A percentile compares a stretch with the other conserved stretches of the same genome.
These are phyloP conservation scores for Solanum megistacrolobum DNA, from an alignment of 257 asterid species.

Conservation along the genomic window DNA sequence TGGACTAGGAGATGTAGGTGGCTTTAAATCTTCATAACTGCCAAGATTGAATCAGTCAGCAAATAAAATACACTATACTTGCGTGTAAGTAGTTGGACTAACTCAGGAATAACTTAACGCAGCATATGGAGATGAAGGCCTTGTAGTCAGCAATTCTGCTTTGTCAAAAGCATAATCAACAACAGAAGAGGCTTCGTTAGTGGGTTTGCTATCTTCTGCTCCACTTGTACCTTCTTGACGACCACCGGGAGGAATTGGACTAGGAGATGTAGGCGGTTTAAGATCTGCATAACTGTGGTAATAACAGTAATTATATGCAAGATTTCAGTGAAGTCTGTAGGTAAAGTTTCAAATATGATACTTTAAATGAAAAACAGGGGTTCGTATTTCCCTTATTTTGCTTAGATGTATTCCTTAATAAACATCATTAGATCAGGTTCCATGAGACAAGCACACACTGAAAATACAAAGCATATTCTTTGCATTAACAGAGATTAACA, in stretches of 20 bases:
- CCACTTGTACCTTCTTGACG: not conserved
- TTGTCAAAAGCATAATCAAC: not conserved
- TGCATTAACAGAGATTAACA: not conserved
- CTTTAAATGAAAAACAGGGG: not conserved
- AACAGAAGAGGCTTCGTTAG: not conserved
- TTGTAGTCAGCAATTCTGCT: not conserved
- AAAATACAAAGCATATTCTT: not conserved
- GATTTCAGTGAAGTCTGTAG: not conserved
- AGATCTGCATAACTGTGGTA: constrained; percentile 15
- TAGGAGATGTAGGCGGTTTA: constrained; percentile 19
- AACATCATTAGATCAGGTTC: not conserved
- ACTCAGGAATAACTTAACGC: constrained; percentile 4
- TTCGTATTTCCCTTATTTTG: not conserved
- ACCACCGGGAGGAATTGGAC: constrained; percentile 11
- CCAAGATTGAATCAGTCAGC: constrained; percentile 3
- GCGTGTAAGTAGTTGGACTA: not conserved
- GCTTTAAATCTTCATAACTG: constrained; percentile 17
- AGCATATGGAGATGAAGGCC: constrained; percentile 18
- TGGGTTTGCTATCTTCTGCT: not conserved
- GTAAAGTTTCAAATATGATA: not conserved
- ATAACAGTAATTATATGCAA: not conserved
- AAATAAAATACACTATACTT: not conserved
- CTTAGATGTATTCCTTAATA: not conserved
- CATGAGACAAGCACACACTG: not conserved
- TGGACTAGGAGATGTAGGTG: constrained; percentile 20